phyloP scores from a whole-genome alignment of 1,284 basidiomycete genomes.

The Sporisorium exsertum region DNA sequence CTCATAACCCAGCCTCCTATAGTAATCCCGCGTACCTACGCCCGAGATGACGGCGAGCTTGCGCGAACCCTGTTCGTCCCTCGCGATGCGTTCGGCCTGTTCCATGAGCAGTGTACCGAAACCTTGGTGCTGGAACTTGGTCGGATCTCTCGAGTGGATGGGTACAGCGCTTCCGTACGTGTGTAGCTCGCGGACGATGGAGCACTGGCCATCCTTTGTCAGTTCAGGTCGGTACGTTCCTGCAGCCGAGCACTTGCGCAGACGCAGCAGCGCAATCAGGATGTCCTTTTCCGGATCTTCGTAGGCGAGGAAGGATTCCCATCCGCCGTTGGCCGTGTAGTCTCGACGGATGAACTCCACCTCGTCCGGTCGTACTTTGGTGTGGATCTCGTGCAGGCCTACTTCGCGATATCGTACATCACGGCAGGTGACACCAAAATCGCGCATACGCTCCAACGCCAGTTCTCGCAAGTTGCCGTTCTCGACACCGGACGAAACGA shows the following conservation, averaged over 20 bases:
- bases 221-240: slow-evolving; percentile 97
- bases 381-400: slow-evolving; percentile 97
- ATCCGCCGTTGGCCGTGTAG: slow-evolving; percentile 92
- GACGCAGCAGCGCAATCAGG: slow-evolving; percentile 88
- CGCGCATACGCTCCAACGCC: slow-evolving; percentile 96
- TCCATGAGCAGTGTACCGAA: slow-evolving; percentile 99
- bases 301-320: slow-evolving; percentile 99
- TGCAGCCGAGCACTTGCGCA: slow-evolving; percentile 94
- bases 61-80: slow-evolving; percentile 93
- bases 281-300: slow-evolving; percentile 98
- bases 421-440: slow-evolving; percentile 96
- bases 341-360: slow-evolving; percentile 97
- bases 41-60: slow-evolving; percentile 97
- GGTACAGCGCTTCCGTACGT: slow-evolving; percentile 99
- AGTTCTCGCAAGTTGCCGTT: slow-evolving; percentile 97
- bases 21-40: slow-evolving; percentile 94
- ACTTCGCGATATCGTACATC: slow-evolving; percentile 99
- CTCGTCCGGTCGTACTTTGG: slow-evolving; percentile 94
- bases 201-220: slow-evolving; percentile 80
- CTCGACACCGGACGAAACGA: slow-evolving; percentile 89
- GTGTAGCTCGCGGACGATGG: slow-evolving; percentile 95
- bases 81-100: slow-evolving; percentile 97
- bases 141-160: slow-evolving; percentile 95
- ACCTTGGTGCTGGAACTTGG: slow-evolving; percentile 80
- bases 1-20: slow-evolving; percentile 89